Conservation (phyloP, 768 basidiomycete genomes). For the Omphalotus guepiniiformis region DNA sequence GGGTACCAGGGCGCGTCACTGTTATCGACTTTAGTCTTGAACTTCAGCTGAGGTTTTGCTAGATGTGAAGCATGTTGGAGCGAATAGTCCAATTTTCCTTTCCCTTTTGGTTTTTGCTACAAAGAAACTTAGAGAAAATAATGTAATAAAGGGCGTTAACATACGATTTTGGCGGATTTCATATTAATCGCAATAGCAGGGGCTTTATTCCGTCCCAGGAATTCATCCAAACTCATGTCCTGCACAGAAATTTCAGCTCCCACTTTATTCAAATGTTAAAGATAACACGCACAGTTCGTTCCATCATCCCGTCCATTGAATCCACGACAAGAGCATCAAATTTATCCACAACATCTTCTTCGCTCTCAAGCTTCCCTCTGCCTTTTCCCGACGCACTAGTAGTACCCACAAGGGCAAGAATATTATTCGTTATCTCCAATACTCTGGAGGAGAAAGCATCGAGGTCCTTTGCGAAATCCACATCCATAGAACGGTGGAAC, state of each 20-base stretch:
- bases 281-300: conserved; percentile 63
- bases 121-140: conserved; percentile 9
- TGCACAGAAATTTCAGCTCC: too few relatives aligned
- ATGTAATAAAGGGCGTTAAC: conserved; percentile 2
- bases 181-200: conserved; percentile 57
- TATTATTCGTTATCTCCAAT: conserved; percentile 58
- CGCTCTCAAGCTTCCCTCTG: conserved; percentile 51
- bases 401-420: conserved; percentile 51
- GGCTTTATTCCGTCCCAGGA: conserved; percentile 63
- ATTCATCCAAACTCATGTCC: conserved; percentile 83
- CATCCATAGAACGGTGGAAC: conserved; percentile 89
- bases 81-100: conserved; percentile 50
- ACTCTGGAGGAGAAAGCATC: conserved; percentile 67
- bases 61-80: conserved; percentile 74
- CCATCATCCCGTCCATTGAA: conserved; percentile 78
- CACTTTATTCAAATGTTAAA: too few relatives aligned
- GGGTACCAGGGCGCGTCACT: conserved; percentile 63
- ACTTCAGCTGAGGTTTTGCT: conserved; percentile 77
- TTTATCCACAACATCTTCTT: conserved; percentile 83
- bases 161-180: conserved; percentile 30
- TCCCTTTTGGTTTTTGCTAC: conserved; percentile 19
- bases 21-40: conserved; percentile 60
- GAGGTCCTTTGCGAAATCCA: conserved; percentile 60
- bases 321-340: conserved; percentile 80
- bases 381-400: conserved; percentile 44